phyloP scores from a whole-genome alignment of 495 filamentous ascomycete genomes.

The Xylaria telfairii region DNA sequence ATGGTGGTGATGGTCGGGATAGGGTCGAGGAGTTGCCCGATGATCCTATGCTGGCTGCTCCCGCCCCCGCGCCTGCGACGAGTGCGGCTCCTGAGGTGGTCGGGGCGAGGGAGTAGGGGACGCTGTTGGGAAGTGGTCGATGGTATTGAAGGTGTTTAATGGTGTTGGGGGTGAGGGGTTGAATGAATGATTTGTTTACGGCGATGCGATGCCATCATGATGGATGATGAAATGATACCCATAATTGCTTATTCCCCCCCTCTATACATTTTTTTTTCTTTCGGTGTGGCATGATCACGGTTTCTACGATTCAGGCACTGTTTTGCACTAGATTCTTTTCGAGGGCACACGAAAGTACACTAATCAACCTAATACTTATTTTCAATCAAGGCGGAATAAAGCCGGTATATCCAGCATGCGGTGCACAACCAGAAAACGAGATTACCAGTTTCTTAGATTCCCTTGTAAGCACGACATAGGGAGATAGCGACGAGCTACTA shows the following conservation, averaged over 20 bases:
- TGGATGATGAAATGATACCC: conserved; percentile 24
- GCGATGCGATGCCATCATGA: conserved; percentile 7
- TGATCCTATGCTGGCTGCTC: conserved; percentile 31
- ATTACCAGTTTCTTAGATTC: neutral
- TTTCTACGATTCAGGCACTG: neutral
- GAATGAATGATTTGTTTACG: neutral
- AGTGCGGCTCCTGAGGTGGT: neutral
- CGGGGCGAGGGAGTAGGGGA: neutral
- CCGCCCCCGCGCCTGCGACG: neutral
- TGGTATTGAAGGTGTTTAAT: too few species aligned
- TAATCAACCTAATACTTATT: too few species aligned
- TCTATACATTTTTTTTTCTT: neutral
- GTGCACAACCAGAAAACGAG: neutral
- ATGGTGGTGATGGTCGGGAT: conserved; percentile 19
- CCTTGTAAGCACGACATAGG: neutral
- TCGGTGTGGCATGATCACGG: neutral
- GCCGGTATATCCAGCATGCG: neutral
- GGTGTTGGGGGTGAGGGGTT: neutral
- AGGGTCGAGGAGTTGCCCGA: conserved; percentile 46
- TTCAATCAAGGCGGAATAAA: too few species aligned
- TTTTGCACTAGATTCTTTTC: neutral
- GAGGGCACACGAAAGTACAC: neutral
- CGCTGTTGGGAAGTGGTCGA: too few species aligned
- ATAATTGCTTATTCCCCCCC: neutral
- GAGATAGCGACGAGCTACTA: neutral